These are phyloP conservation scores for Sporothrix brasiliensis DNA, from an alignment of 2,329 filamentous ascomycete species.

Conservation along the genomic window DNA sequence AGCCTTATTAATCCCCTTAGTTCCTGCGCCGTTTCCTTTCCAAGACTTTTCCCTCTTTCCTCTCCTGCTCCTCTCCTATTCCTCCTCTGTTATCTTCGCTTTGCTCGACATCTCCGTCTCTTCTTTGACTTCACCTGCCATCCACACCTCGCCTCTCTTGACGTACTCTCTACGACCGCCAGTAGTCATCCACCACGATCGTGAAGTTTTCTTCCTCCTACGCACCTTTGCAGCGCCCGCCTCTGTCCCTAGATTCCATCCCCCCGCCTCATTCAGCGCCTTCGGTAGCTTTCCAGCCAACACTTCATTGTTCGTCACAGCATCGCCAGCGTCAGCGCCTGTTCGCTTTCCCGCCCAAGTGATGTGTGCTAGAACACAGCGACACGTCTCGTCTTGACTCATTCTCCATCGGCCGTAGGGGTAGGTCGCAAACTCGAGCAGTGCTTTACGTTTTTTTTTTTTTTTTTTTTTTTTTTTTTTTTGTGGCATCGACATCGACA, in stretches of 20 bases:
- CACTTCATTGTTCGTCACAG: background rate
- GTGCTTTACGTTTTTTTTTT: background rate
- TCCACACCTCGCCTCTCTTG: background rate
- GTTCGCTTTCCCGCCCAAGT: background rate
- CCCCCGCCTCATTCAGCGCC: background rate
- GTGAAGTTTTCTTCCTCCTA: background rate
- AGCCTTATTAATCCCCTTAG: slow-evolving; percentile 24
- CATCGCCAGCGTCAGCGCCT: slow-evolving; percentile 12
- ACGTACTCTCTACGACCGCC: background rate
- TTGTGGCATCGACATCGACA: background rate
- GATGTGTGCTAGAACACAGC: background rate
- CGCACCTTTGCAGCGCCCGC: background rate
- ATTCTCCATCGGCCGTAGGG: slow-evolving; percentile 1
- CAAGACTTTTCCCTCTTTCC: background rate
- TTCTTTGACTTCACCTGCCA: background rate
- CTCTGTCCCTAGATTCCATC: background rate
- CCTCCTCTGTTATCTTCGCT: background rate
- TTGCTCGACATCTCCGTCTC: background rate
- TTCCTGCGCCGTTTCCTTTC: background rate
- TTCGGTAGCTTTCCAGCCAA: background rate
- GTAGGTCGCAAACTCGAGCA: background rate
- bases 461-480: too few relatives aligned
- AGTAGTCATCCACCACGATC: slow-evolving; percentile 17
- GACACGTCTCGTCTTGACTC: slow-evolving; percentile 13
- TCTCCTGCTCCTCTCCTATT: background rate